A percentile compares a stretch with the other conserved stretches of the same genome.
Evolutionary conservation across 116 monocot genomes (phyloP).

Genomic region (Cymodocea nodosa): DNA sequence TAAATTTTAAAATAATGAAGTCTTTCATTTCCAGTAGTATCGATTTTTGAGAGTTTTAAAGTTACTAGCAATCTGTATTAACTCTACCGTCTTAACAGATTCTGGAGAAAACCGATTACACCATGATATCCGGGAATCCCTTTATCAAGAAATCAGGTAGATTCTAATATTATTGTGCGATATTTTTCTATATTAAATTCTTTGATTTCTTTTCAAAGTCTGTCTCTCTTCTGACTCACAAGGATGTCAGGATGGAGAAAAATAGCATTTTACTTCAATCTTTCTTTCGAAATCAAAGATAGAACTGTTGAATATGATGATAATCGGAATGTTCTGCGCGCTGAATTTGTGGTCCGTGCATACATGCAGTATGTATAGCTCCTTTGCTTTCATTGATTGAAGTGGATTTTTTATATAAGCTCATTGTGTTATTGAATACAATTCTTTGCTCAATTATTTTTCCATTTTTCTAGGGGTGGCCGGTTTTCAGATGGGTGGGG

Average conservation of each 20-base stretch:
- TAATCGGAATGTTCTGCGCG: slow-evolving; percentile 72
- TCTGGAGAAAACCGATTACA: slow-evolving; percentile 91
- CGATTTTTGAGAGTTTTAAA: too few species aligned
- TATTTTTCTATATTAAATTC: neutral
- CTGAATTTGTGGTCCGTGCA: slow-evolving; percentile 90
- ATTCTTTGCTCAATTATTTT: neutral
- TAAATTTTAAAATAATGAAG: too few species aligned
- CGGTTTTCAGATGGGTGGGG: slow-evolving; percentile 97
- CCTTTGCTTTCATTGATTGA: neutral
- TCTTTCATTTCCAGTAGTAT: too few species aligned
- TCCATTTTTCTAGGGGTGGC: slow-evolving; percentile 41
- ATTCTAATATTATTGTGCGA: neutral
- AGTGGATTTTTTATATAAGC: neutral
- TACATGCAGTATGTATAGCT: slow-evolving; percentile 71
- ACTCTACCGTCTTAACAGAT: slow-evolving; percentile 30
- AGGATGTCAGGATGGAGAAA: slow-evolving; percentile 99
- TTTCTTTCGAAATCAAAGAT: slow-evolving; percentile 95
- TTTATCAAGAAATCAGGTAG: slow-evolving; percentile 95
- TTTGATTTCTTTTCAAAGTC: neutral
- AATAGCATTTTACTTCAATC: slow-evolving; percentile 86
- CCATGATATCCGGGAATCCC: slow-evolving; percentile 63
- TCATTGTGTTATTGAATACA: neutral
- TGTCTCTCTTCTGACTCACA: neutral
- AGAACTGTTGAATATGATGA: slow-evolving; percentile 88
- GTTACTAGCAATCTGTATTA: too few species aligned